Percentiles rank a stretch among this genome's conserved stretches.
These are phyloP conservation scores for Nitzschia sp. DNA, from an alignment of 108 stramenopile species.

Conservation along the genomic window DNA sequence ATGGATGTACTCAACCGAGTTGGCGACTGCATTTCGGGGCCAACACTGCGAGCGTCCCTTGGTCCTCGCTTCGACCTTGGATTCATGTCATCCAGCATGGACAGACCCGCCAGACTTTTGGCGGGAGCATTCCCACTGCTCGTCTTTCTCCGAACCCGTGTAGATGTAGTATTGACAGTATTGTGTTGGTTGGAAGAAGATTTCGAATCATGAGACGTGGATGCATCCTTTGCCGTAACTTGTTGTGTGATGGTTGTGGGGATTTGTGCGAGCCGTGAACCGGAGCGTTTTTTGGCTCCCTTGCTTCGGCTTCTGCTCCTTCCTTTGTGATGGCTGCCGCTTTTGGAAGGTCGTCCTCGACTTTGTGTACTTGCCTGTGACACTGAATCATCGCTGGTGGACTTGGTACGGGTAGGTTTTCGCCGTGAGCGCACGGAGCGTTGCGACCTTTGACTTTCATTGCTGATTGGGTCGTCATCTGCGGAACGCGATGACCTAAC, in stretches of 20 bases:
- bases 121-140: not conserved
- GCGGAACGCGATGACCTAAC: not conserved
- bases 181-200: not conserved
- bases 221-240: no score
- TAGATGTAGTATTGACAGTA: conserved; percentile 6
- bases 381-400: not conserved
- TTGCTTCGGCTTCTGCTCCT: conserved; percentile 12
- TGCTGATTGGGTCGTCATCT: not conserved
- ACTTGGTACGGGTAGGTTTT: not conserved
- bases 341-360: conserved; percentile 6
- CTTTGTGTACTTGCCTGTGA: not conserved
- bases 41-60: conserved; percentile 11
- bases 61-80: conserved; percentile 1
- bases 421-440: not conserved
- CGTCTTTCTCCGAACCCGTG: conserved; percentile 1
- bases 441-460: not conserved
- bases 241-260: conserved; percentile 1
- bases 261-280: conserved; percentile 2
- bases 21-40: conserved; percentile 3
- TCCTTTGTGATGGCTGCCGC: not conserved
- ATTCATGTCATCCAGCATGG: conserved; percentile 15
- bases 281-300: conserved; percentile 6
- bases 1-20: not conserved
- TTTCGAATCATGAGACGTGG: no score
- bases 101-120: conserved; percentile 3